Evolutionary conservation across 1,284 basidiomycete genomes (phyloP).

Genomic region (Sporisorium exsertum): DNA sequence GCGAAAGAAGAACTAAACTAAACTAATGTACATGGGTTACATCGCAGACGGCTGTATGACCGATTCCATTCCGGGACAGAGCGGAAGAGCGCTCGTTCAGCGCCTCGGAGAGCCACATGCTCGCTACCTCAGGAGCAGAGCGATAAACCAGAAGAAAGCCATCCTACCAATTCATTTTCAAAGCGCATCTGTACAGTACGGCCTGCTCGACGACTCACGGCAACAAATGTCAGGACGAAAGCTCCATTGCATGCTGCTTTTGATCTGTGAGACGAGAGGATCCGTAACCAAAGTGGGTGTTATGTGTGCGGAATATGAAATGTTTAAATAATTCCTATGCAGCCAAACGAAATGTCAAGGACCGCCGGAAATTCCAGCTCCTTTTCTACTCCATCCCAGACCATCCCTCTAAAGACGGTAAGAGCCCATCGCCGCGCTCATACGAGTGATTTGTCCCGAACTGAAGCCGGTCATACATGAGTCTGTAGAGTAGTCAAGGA

Average conservation of each 20-base stretch:
- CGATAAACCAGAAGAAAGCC: too few species aligned
- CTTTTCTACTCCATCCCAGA: neutral
- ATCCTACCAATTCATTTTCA: too few species aligned
- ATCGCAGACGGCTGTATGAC: too few species aligned
- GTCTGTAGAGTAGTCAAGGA: constrained; percentile 49
- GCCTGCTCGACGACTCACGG: neutral
- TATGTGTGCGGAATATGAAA: too few species aligned
- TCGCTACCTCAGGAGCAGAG: too few species aligned
- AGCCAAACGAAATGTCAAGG: neutral
- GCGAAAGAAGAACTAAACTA: too few species aligned
- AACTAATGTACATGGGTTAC: too few species aligned
- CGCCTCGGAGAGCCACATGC: too few species aligned
- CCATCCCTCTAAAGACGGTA: constrained; percentile 23
- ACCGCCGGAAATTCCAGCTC: neutral
- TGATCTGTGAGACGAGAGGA: neutral
- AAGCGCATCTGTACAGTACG: too few species aligned
- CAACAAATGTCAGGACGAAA: neutral
- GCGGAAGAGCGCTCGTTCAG: too few species aligned
- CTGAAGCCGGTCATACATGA: constrained; percentile 35
- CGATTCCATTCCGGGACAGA: too few species aligned
- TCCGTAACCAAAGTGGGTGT: neutral
- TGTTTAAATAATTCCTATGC: neutral
- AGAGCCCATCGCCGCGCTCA: constrained; percentile 20
- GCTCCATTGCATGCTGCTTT: constrained; percentile 4
- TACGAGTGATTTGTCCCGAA: constrained; percentile 32